Conservation (phyloP, 768 basidiomycete species). For the Candolleomyces aberdarensis region DNA sequence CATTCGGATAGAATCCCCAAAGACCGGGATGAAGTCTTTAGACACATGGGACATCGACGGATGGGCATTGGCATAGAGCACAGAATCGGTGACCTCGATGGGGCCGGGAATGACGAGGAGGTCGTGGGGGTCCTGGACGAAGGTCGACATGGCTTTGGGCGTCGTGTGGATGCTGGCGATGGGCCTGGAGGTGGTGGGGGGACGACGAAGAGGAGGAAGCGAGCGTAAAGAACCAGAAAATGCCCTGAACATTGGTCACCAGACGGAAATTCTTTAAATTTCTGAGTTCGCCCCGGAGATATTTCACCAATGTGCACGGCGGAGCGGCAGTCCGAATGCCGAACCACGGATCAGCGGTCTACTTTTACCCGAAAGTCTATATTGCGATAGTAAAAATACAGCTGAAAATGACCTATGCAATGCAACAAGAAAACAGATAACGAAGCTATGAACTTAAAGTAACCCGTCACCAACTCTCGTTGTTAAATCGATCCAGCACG, state of each 20-base stretch:
- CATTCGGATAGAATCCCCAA: conserved; percentile 88
- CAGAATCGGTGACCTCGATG: conserved; percentile 60
- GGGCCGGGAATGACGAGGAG: conserved; percentile 49
- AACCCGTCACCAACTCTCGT: conserved; percentile 58
- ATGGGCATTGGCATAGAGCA: conserved; percentile 91
- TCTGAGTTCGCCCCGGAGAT: background rate
- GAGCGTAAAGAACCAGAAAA: conserved; percentile 20
- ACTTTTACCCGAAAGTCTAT: too few relatives aligned
- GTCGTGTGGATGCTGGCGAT: background rate
- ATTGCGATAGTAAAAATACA: too few relatives aligned
- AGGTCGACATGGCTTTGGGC: conserved; percentile 10
- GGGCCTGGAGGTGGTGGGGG: conserved; percentile 44
- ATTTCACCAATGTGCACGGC: background rate
- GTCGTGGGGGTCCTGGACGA: conserved; percentile 25
- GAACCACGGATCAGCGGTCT: background rate
- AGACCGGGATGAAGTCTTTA: conserved; percentile 81
- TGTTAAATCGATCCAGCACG: conserved; percentile 82
- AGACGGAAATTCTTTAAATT: background rate
- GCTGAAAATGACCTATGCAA: too few relatives aligned
- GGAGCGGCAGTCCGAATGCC: background rate
- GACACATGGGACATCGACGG: conserved; percentile 88
- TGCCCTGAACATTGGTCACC: background rate
- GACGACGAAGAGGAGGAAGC: conserved; percentile 12
- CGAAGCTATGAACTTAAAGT: too few relatives aligned
- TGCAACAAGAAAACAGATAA: too few relatives aligned